These are phyloP conservation scores for Rasamsonia emersonii DNA, from an alignment of 2,329 filamentous ascomycete species.

Conservation along the genomic window DNA sequence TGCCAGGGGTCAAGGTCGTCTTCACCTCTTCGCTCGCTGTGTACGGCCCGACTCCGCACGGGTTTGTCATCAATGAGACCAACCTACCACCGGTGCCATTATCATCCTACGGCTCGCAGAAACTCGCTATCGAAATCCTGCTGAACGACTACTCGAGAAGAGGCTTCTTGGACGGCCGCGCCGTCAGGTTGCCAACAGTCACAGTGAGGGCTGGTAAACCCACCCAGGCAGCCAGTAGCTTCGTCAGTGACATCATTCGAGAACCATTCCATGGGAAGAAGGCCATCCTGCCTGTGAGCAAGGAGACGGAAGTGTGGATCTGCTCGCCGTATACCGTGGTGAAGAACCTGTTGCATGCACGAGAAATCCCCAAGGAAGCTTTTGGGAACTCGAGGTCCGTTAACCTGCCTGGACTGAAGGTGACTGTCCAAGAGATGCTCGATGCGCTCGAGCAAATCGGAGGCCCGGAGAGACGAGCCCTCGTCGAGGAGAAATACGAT, in stretches of 20 bases:
- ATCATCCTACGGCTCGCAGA: conserved; percentile 45
- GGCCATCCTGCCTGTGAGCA: conserved; percentile 43
- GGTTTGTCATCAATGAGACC: conserved; percentile 34
- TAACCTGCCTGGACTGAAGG: conserved; percentile 47
- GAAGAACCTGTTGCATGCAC: conserved; percentile 46
- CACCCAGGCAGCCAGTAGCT: conserved; percentile 44
- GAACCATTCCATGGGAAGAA: conserved; percentile 45
- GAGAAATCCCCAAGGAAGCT: conserved; percentile 41
- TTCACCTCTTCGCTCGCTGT: conserved; percentile 44
- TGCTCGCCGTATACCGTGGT: conserved; percentile 48
- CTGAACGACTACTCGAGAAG: conserved; percentile 45
- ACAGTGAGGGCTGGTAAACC: conserved; percentile 44
- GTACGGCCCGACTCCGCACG: conserved; percentile 41
- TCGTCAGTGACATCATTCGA: conserved; percentile 45
- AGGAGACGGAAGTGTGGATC: conserved; percentile 49
- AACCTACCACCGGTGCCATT: conserved; percentile 41
- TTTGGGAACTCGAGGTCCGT: conserved; percentile 47
- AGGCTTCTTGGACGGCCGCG: conserved; percentile 40
- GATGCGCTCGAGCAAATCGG: conserved; percentile 49
- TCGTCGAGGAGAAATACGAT: conserved; percentile 49
- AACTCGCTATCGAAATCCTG: conserved; percentile 42
- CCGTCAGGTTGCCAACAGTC: conserved; percentile 43
- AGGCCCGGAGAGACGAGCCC: conserved; percentile 45
- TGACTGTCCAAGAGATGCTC: conserved; percentile 53
- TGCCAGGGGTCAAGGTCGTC: conserved; percentile 40